phyloP scores from a whole-genome alignment of 768 basidiomycete genomes.

The Boletellus sp. region DNA sequence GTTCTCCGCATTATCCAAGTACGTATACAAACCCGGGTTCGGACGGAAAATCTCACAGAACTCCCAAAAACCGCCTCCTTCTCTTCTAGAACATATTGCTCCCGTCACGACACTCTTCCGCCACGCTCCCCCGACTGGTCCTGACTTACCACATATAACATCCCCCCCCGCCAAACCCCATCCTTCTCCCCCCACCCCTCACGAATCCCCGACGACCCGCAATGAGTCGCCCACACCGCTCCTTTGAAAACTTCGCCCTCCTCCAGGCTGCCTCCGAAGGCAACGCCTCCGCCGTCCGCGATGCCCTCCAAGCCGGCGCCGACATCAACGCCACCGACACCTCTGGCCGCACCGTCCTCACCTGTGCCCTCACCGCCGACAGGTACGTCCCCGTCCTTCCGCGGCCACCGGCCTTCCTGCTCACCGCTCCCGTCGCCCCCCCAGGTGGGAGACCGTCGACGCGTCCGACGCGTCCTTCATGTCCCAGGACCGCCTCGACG shows the following conservation, averaged over 20 bases:
- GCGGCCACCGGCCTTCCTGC: not conserved
- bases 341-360: conserved; percentile 58
- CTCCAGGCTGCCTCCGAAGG: conserved; percentile 57
- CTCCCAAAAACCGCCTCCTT: conserved; percentile 1
- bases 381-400: conserved; percentile 41
- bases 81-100: conserved; percentile 2
- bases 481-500: conserved; percentile 52
- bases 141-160: conserved; percentile 8
- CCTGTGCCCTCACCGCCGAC: conserved; percentile 70
- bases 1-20: conserved; percentile 28
- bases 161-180: conserved; percentile 15
- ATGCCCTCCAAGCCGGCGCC: conserved; percentile 55
- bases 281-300: conserved; percentile 49
- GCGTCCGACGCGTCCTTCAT: conserved; percentile 68
- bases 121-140: not conserved
- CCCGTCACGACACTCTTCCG: not conserved
- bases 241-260: conserved; percentile 41
- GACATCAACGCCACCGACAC: conserved; percentile 66
- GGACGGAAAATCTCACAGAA: conserved; percentile 23
- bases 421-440: not conserved
- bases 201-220: conserved; percentile 32
- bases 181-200: conserved; percentile 11
- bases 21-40: conserved; percentile 18
- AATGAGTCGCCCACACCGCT: conserved; percentile 37
- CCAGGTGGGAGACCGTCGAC: conserved; percentile 67